phyloP scores from a whole-genome alignment of 345 rosid genomes.

The Heritiera fomes region DNA sequence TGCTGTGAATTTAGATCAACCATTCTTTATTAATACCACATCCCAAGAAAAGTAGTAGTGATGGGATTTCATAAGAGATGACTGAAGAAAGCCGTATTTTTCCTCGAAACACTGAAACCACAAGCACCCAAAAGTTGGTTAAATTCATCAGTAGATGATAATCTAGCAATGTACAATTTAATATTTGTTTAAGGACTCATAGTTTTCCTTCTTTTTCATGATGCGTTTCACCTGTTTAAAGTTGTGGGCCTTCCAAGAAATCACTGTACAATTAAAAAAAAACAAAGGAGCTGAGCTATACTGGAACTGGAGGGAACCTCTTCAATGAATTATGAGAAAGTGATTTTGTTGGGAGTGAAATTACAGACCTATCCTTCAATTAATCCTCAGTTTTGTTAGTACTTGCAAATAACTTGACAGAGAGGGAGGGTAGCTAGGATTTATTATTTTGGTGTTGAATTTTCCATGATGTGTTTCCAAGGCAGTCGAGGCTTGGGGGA shows the following conservation, averaged over 20 bases:
- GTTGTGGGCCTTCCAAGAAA: conserved; percentile 36
- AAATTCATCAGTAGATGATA: not conserved
- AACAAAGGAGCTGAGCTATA: not conserved
- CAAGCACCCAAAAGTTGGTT: conserved; percentile 26
- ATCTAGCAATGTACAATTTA: conserved; percentile 31
- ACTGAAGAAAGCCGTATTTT: conserved; percentile 11
- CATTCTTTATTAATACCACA: conserved; percentile 25
- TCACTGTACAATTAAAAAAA: not conserved
- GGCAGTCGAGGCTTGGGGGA: not conserved
- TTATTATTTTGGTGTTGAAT: not conserved
- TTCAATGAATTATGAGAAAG: conserved; percentile 23
- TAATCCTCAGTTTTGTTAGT: not conserved
- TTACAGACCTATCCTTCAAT: conserved; percentile 28
- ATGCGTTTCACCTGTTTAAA: conserved; percentile 33
- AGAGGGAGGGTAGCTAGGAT: not conserved
- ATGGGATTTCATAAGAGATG: not conserved
- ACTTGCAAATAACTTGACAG: not conserved
- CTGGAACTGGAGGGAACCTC: conserved; percentile 26
- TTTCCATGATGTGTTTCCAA: not conserved
- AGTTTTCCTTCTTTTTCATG: conserved; percentile 20
- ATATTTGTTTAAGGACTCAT: conserved; percentile 31
- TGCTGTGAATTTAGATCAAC: conserved; percentile 11
- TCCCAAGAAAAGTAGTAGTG: conserved; percentile 26
- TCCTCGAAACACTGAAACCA: conserved; percentile 35
- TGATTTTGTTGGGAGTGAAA: conserved; percentile 23